Evolutionary conservation across 169 alveolate species (phyloP), one percentile per base, ranked within the genome.

Genomic region (Theileria annulata): DNA sequence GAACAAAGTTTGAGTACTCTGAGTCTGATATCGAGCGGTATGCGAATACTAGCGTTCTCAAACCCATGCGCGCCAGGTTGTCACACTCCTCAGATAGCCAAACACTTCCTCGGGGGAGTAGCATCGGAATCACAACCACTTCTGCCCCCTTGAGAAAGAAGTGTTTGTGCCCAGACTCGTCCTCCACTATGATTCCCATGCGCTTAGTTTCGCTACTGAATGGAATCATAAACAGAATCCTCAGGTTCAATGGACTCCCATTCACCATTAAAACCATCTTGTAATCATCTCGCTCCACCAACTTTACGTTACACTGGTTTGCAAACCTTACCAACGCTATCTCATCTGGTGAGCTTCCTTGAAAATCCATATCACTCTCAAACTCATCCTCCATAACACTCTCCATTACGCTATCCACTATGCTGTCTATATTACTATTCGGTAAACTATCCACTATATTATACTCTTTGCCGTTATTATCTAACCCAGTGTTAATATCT

Each of bases 261-360:
- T 80, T 78, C 37, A 88, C 80, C 64, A 84, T 87, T 27, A 93
- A 59, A n/a, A 74, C 90, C 69, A 98, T 96, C 47, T 76, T 63
- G 78, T 92, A 80, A 48, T 95, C 95, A 30, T 96, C 96, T 58
- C 99, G 80, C 51, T 92, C 91, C 33, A 90, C 87, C 56, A 98
- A 95, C 79, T 92, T 82, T 83, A 96, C 89, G 31, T 98, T 97
- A 72, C 97, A 80, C 67, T 64, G 80, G 33, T 96, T 95, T 0
- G 99, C 99, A 85, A 96, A 96, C 76, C 92, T 93, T n/a, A 97
- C 98, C 71, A 97, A 91, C 2, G 99, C 99, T 19, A 97, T 94
- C 88, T 98, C 99, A 86, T 98, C 99, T 6, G 99, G 99, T 6
- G 99, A 95, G n/a, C 98, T 94, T 1, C 99, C 99, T 85, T 98